Percentiles rank a stretch among this genome's conserved stretches.
Conservation (phyloP, 371 early-diverging fungal species). For the Globomyces sp. region DNA sequence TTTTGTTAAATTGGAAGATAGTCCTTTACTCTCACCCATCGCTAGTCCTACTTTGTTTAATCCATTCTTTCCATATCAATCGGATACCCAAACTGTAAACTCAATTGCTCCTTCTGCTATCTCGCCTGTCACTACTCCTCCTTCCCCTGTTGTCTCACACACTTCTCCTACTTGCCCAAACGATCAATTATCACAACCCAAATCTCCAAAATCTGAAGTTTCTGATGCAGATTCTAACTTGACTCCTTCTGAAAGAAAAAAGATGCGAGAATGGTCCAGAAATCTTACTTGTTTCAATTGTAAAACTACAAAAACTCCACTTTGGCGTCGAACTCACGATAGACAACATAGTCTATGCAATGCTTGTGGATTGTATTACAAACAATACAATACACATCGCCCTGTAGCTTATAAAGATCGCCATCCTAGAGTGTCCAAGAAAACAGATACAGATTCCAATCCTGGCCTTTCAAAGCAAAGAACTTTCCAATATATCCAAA, state of each 20-base stretch:
- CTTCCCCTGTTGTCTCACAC: background rate
- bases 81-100: no score
- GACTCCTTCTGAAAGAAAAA: conserved; percentile 31
- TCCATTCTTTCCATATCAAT: no score
- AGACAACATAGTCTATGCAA: conserved; percentile 77
- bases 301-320: conserved; percentile 71
- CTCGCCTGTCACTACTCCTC: no score
- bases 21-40: no score
- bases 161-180: background rate
- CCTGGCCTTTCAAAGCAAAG: no score
- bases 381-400: conserved; percentile 71
- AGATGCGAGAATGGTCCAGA: conserved; percentile 46
- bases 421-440: conserved; percentile 12
- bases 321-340: conserved; percentile 79
- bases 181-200: background rate
- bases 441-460: no score
- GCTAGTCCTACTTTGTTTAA: no score
- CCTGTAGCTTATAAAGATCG: conserved; percentile 38
- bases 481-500: background rate
- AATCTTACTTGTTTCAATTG: conserved; percentile 78
- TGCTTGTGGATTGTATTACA: conserved; percentile 79
- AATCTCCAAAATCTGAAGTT: background rate
- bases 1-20: no score
- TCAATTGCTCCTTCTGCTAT: background rate
- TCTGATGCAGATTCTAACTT: conserved; percentile 15